A percentile compares a stretch with the other conserved stretches of the same genome.
These are phyloP conservation scores for Claviceps quebecensis DNA, from an alignment of 2,329 filamentous ascomycete species.

Conservation along the genomic window DNA sequence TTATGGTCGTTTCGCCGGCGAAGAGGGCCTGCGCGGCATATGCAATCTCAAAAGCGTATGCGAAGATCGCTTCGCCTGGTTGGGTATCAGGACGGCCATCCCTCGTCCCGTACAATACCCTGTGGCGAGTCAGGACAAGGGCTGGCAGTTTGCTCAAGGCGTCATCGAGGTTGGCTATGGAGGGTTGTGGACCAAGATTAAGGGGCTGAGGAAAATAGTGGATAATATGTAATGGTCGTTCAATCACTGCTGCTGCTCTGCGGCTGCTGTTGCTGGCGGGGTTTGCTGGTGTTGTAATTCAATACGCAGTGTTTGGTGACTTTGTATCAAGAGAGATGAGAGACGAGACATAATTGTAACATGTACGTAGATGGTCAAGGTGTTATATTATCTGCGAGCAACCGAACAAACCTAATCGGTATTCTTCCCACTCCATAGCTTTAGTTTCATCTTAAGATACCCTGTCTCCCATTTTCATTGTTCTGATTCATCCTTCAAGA, in stretches of 20 bases:
- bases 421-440: too few relatives aligned
- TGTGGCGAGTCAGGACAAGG: slow-evolving; percentile 46
- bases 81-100: slow-evolving; percentile 60
- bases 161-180: slow-evolving; percentile 50
- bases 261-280: too few relatives aligned
- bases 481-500: too few relatives aligned
- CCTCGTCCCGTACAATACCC: slow-evolving; percentile 73
- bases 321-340: too few relatives aligned
- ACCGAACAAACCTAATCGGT: too few relatives aligned
- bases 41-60: slow-evolving; percentile 85
- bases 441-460: too few relatives aligned
- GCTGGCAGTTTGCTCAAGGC: slow-evolving; percentile 51
- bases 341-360: too few relatives aligned
- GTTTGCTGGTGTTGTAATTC: too few relatives aligned
- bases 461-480: too few relatives aligned
- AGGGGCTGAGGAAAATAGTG: slow-evolving; percentile 27
- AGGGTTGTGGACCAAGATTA: slow-evolving; percentile 20
- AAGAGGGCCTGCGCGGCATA: slow-evolving; percentile 70
- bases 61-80: slow-evolving; percentile 51
- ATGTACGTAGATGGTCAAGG: too few relatives aligned
- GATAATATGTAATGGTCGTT: slow-evolving; percentile 24
- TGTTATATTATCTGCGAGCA: too few relatives aligned
- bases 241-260: background rate
- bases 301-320: too few relatives aligned
- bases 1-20: slow-evolving; percentile 84